phyloP scores from a whole-genome alignment of 352 stramenopile species.

The Globisporangium cederbergense region DNA sequence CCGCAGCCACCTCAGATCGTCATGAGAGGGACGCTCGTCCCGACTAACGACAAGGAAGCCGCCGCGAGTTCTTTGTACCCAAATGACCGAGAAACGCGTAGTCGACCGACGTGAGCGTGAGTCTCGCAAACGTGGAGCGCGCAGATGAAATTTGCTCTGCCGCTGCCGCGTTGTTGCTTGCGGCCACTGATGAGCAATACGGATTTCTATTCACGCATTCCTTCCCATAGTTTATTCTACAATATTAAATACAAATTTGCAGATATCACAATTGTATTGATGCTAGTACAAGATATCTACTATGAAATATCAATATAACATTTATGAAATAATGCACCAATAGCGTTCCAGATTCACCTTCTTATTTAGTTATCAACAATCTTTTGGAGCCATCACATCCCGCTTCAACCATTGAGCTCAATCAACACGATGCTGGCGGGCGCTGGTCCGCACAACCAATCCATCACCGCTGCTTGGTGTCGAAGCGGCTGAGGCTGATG shows the following conservation, averaged over 20 bases:
- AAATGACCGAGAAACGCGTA: slow-evolving; percentile 73
- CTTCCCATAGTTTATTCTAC: too few relatives aligned
- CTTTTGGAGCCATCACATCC: neutral
- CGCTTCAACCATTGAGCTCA: too few relatives aligned
- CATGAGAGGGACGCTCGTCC: too few relatives aligned
- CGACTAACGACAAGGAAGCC: neutral
- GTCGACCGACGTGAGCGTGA: slow-evolving; percentile 76
- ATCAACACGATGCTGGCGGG: neutral
- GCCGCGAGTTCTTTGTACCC: slow-evolving; percentile 35
- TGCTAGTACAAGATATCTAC: too few relatives aligned
- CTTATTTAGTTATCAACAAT: neutral
- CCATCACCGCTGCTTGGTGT: slow-evolving; percentile 79
- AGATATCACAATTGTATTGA: too few relatives aligned
- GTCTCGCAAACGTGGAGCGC: slow-evolving; percentile 60
- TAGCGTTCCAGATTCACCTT: neutral
- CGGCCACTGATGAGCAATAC: neutral
- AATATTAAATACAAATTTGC: too few relatives aligned
- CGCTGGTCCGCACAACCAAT: neutral
- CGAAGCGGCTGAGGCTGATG: slow-evolving; percentile 90
- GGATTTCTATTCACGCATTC: too few relatives aligned
- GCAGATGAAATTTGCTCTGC: neutral
- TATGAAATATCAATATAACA: too few relatives aligned
- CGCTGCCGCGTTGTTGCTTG: neutral
- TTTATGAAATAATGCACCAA: too few relatives aligned
- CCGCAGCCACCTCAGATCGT: too few relatives aligned